Evolutionary conservation across 2,329 filamentous ascomycete genomes (phyloP), one percentile per base, ranked within the genome.

Genomic region (Fusarium tuaranense): DNA sequence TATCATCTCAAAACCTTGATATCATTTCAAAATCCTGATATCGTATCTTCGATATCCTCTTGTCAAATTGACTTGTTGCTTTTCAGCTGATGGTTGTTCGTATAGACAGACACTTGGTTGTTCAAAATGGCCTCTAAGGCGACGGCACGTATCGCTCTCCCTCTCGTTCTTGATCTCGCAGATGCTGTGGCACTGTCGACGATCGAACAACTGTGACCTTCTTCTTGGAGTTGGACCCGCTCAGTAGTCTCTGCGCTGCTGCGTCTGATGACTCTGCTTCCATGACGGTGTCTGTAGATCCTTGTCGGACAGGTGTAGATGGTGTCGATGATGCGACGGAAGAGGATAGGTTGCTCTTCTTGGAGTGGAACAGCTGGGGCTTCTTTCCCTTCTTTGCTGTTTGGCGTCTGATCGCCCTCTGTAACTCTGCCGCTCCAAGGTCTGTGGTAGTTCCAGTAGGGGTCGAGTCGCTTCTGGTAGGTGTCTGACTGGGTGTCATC

Each of bases 141-240:
- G 38, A 16, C 25, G 18, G 16, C n/a, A 30, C 22, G 20, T 60
- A 20, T 25, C 12, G 44, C 16, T 38, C 36, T 18, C 36, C 36
- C 14, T 38, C 41, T n/a, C 22, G 51, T 20, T 69, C 62, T 7
- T 51, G 57, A 5, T 71, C 44, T 25, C 55, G 64, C 18, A 61
- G 5, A 18, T 70, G 41, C 10, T 46, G 14, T 6, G 69, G 63
- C 13, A 71, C 7, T 10, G 46, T 9, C 8, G 22, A 25, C 34
- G 58, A 39, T 5, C 53, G 55, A 5, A 72, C 20, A 16, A 78
- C 34, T 16, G 61, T 41, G 14, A 46, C 51, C 44, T 66, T 58
- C 22, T 27, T 34, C 13, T 22, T 22, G 7, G 58, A 51, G 9
- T n/a, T 66, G 22, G 59, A 22, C 7, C 20, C 22, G 16, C 62